phyloP scores from a whole-genome alignment of 345 rosid species.

The Cardamine chenopodiifolia region DNA sequence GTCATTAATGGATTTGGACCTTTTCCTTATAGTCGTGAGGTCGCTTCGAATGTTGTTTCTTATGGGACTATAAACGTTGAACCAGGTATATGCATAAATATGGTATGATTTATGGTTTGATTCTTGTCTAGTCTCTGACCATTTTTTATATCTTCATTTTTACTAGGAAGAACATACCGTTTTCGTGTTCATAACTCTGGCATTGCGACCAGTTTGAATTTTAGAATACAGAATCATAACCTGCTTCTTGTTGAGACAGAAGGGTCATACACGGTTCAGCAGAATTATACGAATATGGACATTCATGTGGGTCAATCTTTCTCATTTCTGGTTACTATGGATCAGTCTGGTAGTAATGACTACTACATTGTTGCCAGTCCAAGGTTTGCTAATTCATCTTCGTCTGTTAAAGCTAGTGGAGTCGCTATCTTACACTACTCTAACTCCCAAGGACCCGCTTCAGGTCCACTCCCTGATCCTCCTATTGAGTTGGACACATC shows the following conservation, averaged over 20 bases:
- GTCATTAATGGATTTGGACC: constrained; percentile 87
- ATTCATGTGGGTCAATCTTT: constrained; percentile 94
- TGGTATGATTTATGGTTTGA: background rate
- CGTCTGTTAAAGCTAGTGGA: constrained; percentile 58
- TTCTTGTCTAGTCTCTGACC: background rate
- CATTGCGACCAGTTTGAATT: constrained; percentile 82
- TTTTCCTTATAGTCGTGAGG: constrained; percentile 56
- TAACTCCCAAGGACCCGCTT: constrained; percentile 79
- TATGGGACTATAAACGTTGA: constrained; percentile 73
- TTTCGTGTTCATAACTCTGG: constrained; percentile 88
- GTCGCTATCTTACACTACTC: constrained; percentile 84
- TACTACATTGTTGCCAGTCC: constrained; percentile 89
- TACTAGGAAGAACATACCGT: constrained; percentile 80
- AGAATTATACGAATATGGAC: constrained; percentile 79
- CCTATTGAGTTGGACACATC: constrained; percentile 65
- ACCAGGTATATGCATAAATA: constrained; percentile 56
- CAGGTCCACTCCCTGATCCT: constrained; percentile 88
- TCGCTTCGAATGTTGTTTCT: constrained; percentile 57
- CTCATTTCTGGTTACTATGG: constrained; percentile 91
- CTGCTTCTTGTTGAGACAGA: constrained; percentile 91
- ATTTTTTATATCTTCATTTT: constrained; percentile 17
- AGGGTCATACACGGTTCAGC: constrained; percentile 93
- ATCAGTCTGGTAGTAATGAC: constrained; percentile 78
- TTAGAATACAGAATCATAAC: constrained; percentile 87
- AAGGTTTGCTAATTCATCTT: constrained; percentile 60